Evolutionary conservation across 2,329 filamentous ascomycete species (phyloP).

Genomic region (Colletotrichum camelliae): DNA sequence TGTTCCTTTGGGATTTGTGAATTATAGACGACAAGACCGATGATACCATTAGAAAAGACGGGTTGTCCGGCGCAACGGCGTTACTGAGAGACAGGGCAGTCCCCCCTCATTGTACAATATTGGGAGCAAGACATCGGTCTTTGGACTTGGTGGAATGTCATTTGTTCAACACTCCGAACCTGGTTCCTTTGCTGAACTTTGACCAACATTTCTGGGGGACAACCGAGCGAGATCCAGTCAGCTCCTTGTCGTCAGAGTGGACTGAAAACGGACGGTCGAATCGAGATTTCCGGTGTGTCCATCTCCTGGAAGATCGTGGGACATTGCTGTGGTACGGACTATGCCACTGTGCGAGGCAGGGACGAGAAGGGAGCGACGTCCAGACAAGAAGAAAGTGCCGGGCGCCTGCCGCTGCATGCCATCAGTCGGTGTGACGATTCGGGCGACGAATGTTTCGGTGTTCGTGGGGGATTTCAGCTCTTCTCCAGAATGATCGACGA

Average conservation of each 20-base stretch:
- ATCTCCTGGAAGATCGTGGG: background rate
- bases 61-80: slow-evolving; percentile 7
- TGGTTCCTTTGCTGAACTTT: background rate
- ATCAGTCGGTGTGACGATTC: background rate
- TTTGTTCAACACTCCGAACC: background rate
- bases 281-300: background rate
- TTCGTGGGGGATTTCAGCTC: background rate
- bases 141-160: background rate
- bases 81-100: background rate
- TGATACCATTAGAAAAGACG: slow-evolving; percentile 13
- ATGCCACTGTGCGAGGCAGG: background rate
- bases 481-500: slow-evolving; percentile 12
- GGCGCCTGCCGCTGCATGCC: background rate
- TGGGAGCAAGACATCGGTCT: background rate
- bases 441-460: background rate
- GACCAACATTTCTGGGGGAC: background rate
- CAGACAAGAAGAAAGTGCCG: background rate
- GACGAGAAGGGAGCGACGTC: background rate
- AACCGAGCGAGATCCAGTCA: background rate
- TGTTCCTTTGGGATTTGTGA: background rate
- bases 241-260: background rate
- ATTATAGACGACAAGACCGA: background rate
- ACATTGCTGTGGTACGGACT: background rate
- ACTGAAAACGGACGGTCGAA: background rate
- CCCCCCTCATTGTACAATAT: slow-evolving; percentile 16